phyloP scores from a whole-genome alignment of 1,284 basidiomycete genomes.

The Ceraceosorus guamensis region DNA sequence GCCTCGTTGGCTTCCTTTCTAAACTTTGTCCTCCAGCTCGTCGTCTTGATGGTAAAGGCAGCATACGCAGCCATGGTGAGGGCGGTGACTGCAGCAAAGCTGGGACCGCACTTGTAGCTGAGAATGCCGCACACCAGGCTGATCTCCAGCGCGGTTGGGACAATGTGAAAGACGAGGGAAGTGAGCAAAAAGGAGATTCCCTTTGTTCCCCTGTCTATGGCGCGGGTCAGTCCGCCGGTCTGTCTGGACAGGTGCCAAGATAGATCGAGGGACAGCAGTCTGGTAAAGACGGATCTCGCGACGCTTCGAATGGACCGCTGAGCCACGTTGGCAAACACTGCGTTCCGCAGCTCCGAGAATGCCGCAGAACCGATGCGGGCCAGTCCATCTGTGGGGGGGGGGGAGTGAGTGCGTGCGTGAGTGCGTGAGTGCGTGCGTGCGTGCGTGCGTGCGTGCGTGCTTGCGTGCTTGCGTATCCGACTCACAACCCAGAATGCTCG shows the following conservation, averaged over 20 bases:
- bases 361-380: conserved; percentile 82
- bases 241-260: conserved; percentile 87
- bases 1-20: conserved; percentile 90
- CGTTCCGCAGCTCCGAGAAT: conserved; percentile 87
- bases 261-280: conserved; percentile 81
- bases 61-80: conserved; percentile 82
- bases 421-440: no score
- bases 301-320: conserved; percentile 90
- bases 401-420: not conserved
- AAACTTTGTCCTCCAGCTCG: conserved; percentile 92
- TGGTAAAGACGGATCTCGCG: conserved; percentile 84
- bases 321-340: conserved; percentile 91
- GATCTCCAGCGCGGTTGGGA: conserved; percentile 92
- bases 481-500: conserved; percentile 69
- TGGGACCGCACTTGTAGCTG: conserved; percentile 92
- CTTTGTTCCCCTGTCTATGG: conserved; percentile 94
- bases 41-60: conserved; percentile 94
- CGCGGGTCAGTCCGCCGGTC: conserved; percentile 88
- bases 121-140: conserved; percentile 93
- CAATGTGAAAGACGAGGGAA: conserved; percentile 87
- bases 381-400: conserved; percentile 64
- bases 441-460: no score
- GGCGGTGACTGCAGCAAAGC: conserved; percentile 85
- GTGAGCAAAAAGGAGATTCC: conserved; percentile 93
- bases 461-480: no score